phyloP scores from a whole-genome alignment of 305 asterid genomes.

The Solanum hybrid region DNA sequence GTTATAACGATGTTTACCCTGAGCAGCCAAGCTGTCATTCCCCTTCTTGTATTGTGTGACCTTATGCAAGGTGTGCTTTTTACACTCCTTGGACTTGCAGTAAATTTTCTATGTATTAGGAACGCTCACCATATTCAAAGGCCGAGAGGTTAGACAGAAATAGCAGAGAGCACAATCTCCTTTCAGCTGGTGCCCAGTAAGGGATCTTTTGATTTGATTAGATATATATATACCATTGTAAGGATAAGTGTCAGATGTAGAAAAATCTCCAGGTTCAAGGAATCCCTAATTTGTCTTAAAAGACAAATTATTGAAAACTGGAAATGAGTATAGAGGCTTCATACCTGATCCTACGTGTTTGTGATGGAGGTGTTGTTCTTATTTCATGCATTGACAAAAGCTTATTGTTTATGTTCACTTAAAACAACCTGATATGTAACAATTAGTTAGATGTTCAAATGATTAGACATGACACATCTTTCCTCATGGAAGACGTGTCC shows the following conservation, averaged over 20 bases:
- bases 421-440: not conserved
- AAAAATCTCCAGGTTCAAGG: not conserved
- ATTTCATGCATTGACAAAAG: not conserved
- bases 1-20: not conserved
- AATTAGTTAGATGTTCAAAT: not conserved
- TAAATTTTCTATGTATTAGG: not conserved
- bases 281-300: not conserved
- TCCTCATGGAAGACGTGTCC: not conserved
- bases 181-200: no score
- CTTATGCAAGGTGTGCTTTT: not conserved
- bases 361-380: not conserved
- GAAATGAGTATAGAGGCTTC: not conserved
- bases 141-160: no score
- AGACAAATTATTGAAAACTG: not conserved
- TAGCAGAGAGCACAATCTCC: no score
- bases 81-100: not conserved
- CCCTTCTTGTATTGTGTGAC: not conserved
- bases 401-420: not conserved
- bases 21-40: not conserved
- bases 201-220: not conserved
- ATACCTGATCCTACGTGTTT: not conserved
- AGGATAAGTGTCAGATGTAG: not conserved
- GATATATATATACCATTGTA: not conserved
- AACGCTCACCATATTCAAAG: no score
- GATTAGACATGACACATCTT: not conserved